phyloP scores from a whole-genome alignment of 805 yeast genomes.

The Candida wancherniae region DNA sequence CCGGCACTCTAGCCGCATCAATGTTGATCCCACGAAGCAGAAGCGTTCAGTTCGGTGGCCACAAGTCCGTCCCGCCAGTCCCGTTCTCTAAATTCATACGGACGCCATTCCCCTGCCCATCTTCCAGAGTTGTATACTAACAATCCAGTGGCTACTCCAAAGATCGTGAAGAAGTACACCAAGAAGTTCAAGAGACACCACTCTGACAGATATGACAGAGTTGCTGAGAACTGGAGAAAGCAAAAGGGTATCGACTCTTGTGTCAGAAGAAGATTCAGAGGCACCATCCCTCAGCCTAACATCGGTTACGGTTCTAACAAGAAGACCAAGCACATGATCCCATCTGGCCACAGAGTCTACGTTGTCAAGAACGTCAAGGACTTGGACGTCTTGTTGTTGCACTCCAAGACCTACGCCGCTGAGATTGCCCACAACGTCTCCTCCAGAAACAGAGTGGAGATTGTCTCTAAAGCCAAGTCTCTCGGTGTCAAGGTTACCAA shows the following conservation, averaged over 20 bases:
- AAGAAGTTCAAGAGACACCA: slow-evolving; percentile 99
- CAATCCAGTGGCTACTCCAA: slow-evolving; percentile 90
- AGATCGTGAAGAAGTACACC: slow-evolving; percentile 99
- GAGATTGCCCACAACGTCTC: slow-evolving; percentile 99
- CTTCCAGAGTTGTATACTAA: slow-evolving; percentile 17
- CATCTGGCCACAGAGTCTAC: slow-evolving; percentile 98
- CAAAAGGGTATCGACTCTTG: slow-evolving; percentile 99
- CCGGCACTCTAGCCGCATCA: too few relatives aligned
- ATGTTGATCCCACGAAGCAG: too few relatives aligned
- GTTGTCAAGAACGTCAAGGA: slow-evolving; percentile 89
- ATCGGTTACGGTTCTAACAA: slow-evolving; percentile 99
- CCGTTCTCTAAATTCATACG: too few relatives aligned
- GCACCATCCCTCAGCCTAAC: slow-evolving; percentile 97
- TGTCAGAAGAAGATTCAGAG: slow-evolving; percentile 99
- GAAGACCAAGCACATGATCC: slow-evolving; percentile 91
- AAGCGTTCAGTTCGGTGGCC: too few relatives aligned
- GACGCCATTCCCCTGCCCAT: too few relatives aligned
- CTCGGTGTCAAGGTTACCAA: slow-evolving; percentile 98
- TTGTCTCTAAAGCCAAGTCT: slow-evolving; percentile 95
- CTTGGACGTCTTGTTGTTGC: slow-evolving; percentile 91
- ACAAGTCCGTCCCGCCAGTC: too few relatives aligned
- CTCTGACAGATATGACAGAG: slow-evolving; percentile 99
- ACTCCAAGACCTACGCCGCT: slow-evolving; percentile 98
- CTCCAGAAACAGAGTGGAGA: slow-evolving; percentile 95
- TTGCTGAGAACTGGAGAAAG: slow-evolving; percentile 99